These are phyloP conservation scores for Kodamaea jinghongensis DNA, from an alignment of 805 yeast genomes.

Conservation along the genomic window DNA sequence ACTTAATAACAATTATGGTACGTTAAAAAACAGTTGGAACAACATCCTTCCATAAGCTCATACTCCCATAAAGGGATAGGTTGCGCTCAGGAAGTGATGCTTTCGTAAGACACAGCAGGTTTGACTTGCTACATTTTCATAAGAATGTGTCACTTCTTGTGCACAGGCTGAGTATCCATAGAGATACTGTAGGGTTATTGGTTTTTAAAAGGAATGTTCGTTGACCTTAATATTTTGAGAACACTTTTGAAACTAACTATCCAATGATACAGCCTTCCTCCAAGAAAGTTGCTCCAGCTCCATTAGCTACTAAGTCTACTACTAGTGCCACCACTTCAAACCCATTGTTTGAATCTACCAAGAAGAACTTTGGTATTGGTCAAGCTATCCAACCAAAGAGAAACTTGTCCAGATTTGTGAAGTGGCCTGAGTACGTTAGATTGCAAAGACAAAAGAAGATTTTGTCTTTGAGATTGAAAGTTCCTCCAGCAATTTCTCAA, in stretches of 20 bases:
- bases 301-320: conserved; percentile 38
- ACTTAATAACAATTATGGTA: conserved; percentile 14
- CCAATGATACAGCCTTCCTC: conserved; percentile 20
- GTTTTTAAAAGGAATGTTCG: conserved; percentile 14
- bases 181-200: conserved; percentile 23
- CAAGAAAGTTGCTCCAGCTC: conserved; percentile 48
- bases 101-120: not conserved
- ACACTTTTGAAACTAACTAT: conserved; percentile 18
- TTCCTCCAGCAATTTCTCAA: conserved; percentile 98
- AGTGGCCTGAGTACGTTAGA: conserved; percentile 98
- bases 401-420: conserved; percentile 94
- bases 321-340: conserved; percentile 27
- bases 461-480: conserved; percentile 92
- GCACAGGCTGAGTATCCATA: conserved; percentile 25
- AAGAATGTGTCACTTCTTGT: conserved; percentile 21
- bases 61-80: conserved; percentile 9
- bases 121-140: not conserved
- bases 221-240: conserved; percentile 13
- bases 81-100: conserved; percentile 19
- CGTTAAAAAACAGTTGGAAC: conserved; percentile 16
- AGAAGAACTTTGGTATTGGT: conserved; percentile 95
- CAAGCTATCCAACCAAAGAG: conserved; percentile 94
- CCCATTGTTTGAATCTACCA: conserved; percentile 57
- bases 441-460: conserved; percentile 99
- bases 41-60: conserved; percentile 18